phyloP scores from a whole-genome alignment of 106 monocot genomes.

The Hemerocallis citrina region DNA sequence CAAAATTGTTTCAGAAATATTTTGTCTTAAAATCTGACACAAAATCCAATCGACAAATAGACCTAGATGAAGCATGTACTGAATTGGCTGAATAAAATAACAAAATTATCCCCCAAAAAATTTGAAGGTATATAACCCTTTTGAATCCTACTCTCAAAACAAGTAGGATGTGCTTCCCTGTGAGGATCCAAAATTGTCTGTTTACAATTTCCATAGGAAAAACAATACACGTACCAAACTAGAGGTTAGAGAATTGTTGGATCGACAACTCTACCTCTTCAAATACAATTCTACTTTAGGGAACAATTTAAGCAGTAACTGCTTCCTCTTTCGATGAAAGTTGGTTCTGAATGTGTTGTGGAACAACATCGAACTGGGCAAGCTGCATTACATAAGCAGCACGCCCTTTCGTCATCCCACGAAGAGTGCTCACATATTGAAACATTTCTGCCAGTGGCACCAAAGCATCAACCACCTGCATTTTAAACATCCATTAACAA shows the following conservation, averaged over 20 bases:
- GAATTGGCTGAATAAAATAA: no score
- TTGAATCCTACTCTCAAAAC: no score
- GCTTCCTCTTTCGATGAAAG: slow-evolving; percentile 59
- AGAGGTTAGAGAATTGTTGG: slow-evolving; percentile 3
- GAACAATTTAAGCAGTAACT: slow-evolving; percentile 49
- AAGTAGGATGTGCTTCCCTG: no score
- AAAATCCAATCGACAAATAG: no score
- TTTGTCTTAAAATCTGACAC: no score
- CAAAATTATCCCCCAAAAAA: no score
- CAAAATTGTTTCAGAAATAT: no score
- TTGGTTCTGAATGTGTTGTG: slow-evolving; percentile 91
- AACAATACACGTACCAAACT: neutral
- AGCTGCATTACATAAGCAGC: slow-evolving; percentile 96
- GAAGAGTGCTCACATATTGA: slow-evolving; percentile 86
- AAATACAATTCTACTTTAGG: neutral
- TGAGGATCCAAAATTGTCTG: no score
- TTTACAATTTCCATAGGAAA: neutral
- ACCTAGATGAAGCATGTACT: no score
- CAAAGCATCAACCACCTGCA: slow-evolving; percentile 90
- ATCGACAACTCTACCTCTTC: neutral
- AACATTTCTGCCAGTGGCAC: slow-evolving; percentile 99
- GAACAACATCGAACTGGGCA: slow-evolving; percentile 81
- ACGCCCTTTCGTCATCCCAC: slow-evolving; percentile 95
- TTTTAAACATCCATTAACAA: neutral
- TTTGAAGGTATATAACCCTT: no score